Evolutionary conservation across 306 rosid genomes (phyloP).

Genomic region (Corylus americana): DNA sequence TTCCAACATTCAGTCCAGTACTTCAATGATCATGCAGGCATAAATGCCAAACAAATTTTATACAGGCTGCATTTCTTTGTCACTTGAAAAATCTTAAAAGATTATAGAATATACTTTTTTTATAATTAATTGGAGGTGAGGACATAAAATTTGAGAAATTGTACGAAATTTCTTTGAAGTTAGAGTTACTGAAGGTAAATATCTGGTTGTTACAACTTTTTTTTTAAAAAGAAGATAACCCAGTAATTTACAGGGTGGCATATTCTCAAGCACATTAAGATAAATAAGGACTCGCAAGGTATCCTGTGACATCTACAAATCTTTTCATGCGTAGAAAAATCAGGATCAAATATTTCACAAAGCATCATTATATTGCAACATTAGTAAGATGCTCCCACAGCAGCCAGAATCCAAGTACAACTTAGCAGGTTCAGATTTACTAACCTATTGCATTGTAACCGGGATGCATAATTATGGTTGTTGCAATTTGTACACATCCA

Average conservation of each 20-base stretch:
- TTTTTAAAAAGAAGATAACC: too few relatives aligned
- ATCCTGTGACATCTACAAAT: not conserved
- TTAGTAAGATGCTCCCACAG: not conserved
- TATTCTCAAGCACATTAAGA: not conserved
- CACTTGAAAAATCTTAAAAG: not conserved
- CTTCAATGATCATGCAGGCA: not conserved
- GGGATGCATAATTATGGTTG: constrained; percentile 96
- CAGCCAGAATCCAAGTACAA: not conserved
- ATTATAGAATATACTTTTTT: not conserved
- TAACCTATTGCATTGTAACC: constrained; percentile 86
- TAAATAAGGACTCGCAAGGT: not conserved
- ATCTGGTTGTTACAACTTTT: not conserved
- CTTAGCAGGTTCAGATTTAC: constrained; percentile 17
- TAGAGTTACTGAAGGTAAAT: not conserved
- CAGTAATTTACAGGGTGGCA: not conserved
- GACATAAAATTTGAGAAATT: not conserved
- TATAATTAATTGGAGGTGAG: not conserved
- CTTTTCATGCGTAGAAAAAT: not conserved
- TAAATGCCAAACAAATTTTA: not conserved
- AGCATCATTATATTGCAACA: not conserved
- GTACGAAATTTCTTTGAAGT: not conserved
- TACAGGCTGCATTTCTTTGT: constrained; percentile 1
- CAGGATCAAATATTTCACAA: not conserved
- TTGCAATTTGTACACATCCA: constrained; percentile 98
- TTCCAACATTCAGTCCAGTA: constrained; percentile 20